These are phyloP conservation scores for Eucalyptus albens DNA, from an alignment of 345 rosid genomes.

Conservation along the genomic window DNA sequence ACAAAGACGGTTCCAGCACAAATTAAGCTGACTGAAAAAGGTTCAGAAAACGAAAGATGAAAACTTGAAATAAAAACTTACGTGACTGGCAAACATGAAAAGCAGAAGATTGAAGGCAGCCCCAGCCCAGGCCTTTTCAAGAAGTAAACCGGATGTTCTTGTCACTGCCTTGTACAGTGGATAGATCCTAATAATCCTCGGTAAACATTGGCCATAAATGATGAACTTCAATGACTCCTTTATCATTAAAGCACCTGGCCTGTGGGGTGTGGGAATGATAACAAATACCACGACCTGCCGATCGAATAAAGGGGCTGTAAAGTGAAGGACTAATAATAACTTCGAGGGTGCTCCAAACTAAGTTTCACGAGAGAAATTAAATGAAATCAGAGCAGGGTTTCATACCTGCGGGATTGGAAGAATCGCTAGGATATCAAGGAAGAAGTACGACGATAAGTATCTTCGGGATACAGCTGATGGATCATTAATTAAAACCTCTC, in stretches of 20 bases:
- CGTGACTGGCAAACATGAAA: slow-evolving; percentile 86
- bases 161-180: slow-evolving; percentile 49
- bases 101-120: slow-evolving; percentile 74
- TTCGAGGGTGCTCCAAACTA: not conserved
- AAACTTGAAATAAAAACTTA: slow-evolving; percentile 13
- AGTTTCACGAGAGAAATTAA: not conserved
- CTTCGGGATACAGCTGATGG: slow-evolving; percentile 26
- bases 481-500: slow-evolving; percentile 67
- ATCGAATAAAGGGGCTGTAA: not conserved
- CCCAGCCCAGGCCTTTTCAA: slow-evolving; percentile 75
- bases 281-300: not conserved
- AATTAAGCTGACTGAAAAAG: not conserved
- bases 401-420: slow-evolving; percentile 84
- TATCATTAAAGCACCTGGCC: slow-evolving; percentile 26
- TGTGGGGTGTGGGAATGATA: not conserved
- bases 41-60: not conserved
- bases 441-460: slow-evolving; percentile 32
- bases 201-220: slow-evolving; percentile 37
- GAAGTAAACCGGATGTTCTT: slow-evolving; percentile 51
- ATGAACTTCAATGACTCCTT: slow-evolving; percentile 29
- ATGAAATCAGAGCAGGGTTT: not conserved
- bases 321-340: not conserved
- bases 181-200: slow-evolving; percentile 37
- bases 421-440: slow-evolving; percentile 50
- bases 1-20: not conserved